These are phyloP conservation scores for Piloderma croceum DNA, from an alignment of 768 basidiomycete genomes.

Conservation along the genomic window DNA sequence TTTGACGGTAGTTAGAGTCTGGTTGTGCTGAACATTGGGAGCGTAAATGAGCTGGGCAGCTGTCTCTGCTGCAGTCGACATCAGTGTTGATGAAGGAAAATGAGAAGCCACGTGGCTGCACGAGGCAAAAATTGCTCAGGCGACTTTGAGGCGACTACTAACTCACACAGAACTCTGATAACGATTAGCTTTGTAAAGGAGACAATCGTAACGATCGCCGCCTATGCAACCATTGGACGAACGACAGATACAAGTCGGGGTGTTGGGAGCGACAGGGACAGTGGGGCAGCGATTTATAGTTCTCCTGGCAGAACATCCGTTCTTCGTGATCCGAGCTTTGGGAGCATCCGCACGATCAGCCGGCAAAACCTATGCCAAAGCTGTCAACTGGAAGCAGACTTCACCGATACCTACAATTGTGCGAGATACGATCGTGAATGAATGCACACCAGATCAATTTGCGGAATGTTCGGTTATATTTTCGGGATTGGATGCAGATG, in stretches of 20 bases:
- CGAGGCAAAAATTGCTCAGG: no score
- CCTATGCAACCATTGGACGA: no score
- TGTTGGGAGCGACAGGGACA: slow-evolving; percentile 87
- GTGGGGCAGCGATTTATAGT: slow-evolving; percentile 95
- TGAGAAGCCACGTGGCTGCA: no score
- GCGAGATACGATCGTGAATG: slow-evolving; percentile 51
- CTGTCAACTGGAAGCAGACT: slow-evolving; percentile 84
- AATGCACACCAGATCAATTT: slow-evolving; percentile 77
- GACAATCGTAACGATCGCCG: no score
- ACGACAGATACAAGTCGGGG: slow-evolving; percentile 51
- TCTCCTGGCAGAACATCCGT: slow-evolving; percentile 83
- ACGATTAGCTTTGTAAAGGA: no score
- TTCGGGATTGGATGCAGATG: slow-evolving; percentile 93
- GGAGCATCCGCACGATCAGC: slow-evolving; percentile 88
- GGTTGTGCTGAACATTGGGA: slow-evolving; percentile 63
- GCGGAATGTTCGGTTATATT: slow-evolving; percentile 81
- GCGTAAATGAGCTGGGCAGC: slow-evolving; percentile 59
- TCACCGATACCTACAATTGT: slow-evolving; percentile 66
- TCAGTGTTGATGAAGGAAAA: slow-evolving; percentile 37
- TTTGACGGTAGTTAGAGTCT: slow-evolving; percentile 58
- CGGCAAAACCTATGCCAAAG: slow-evolving; percentile 70
- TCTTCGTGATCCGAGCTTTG: slow-evolving; percentile 80
- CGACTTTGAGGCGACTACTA: no score
- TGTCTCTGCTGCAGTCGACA: slow-evolving; percentile 40
- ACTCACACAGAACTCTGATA: no score